Base-by-base conservation (phyloP, 2,329 filamentous ascomycete species). In the Phoma sp. region DNA sequence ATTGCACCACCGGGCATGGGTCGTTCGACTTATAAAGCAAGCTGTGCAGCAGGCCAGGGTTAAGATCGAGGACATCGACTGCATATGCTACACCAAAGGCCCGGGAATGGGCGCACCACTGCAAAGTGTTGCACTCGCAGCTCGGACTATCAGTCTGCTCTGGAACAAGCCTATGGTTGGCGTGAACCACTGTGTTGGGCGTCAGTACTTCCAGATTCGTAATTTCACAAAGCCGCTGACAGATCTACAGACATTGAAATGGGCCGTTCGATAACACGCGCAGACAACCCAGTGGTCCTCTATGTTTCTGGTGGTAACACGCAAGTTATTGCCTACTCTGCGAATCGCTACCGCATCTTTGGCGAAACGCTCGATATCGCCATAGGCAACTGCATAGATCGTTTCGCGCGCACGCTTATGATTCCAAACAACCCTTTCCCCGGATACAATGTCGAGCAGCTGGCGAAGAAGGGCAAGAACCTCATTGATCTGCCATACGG, bases 271-370 rank as follows among this genome's bases (percentile, higher is more conserved):
- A 96, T 99, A 71, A 98, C 95, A 4, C 90, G 91, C 55, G 92
- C 95, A 13, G 79, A 84, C 23, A 93, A 99, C 77, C 95, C 95
- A 0, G 93, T 98, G 32, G 95, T 99, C 42, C 81, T 99, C 35
- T 99, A 99, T 76, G 95, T 98, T 36, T 91, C 87, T 22, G 95
- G 95, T 58, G 95, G 95, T 54, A 99, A 99, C 80, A 96, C 93
- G 11, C 93, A 99, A 78, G 93, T 98, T 24, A 98, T 98, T 63
- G 95, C 95, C 41, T 99, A 98, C 78, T 92, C 91, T 32, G 90
- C 93, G 61, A 90, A 93, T 73, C 85, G 93, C 53, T 99, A 99
- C 79, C 89, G 95, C 53, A 99, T 99, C 73, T 99, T 99, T 74
- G 95, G 95, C 58, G 95, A 99, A 79, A 93, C 95, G 1, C 86